A percentile compares a stretch with the other conserved stretches of the same genome.
Conservation (phyloP, 2,329 filamentous ascomycete genomes). For the Xylaria sp. region DNA sequence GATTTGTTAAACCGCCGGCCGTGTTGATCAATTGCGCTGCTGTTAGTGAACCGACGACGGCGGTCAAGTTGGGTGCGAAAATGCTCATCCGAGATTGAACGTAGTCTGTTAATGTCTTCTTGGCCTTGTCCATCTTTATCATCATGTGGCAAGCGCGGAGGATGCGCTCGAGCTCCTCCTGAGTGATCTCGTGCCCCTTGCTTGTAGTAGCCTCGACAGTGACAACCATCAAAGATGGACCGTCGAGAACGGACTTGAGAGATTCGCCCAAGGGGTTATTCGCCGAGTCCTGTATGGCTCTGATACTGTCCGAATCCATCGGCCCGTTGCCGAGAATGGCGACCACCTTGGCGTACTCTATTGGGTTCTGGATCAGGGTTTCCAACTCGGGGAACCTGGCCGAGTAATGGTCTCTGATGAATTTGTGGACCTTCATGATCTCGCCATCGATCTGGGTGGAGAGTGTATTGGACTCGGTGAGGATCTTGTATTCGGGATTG, state of each 20-base stretch:
- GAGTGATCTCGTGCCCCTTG: slow-evolving; percentile 79
- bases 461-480: slow-evolving; percentile 88
- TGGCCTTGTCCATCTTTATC: slow-evolving; percentile 86
- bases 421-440: slow-evolving; percentile 93
- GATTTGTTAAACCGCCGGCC: slow-evolving; percentile 85
- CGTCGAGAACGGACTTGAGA: slow-evolving; percentile 84
- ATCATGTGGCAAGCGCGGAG: slow-evolving; percentile 86
- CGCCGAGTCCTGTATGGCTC: slow-evolving; percentile 77
- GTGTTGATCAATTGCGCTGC: slow-evolving; percentile 97
- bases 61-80: slow-evolving; percentile 93
- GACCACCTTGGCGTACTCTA: slow-evolving; percentile 96
- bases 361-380: slow-evolving; percentile 85
- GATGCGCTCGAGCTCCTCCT: slow-evolving; percentile 79
- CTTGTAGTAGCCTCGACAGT: slow-evolving; percentile 94
- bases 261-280: slow-evolving; percentile 82
- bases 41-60: slow-evolving; percentile 89
- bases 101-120: slow-evolving; percentile 88
- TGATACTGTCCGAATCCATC: slow-evolving; percentile 83
- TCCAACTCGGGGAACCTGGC: slow-evolving; percentile 94
- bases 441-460: slow-evolving; percentile 95
- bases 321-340: slow-evolving; percentile 93
- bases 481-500: slow-evolving; percentile 88
- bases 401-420: slow-evolving; percentile 95
- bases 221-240: slow-evolving; percentile 93
- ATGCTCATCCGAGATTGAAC: slow-evolving; percentile 97